Conservation (phyloP, 371 early-diverging fungal genomes). For the Nematocida displodere region DNA sequence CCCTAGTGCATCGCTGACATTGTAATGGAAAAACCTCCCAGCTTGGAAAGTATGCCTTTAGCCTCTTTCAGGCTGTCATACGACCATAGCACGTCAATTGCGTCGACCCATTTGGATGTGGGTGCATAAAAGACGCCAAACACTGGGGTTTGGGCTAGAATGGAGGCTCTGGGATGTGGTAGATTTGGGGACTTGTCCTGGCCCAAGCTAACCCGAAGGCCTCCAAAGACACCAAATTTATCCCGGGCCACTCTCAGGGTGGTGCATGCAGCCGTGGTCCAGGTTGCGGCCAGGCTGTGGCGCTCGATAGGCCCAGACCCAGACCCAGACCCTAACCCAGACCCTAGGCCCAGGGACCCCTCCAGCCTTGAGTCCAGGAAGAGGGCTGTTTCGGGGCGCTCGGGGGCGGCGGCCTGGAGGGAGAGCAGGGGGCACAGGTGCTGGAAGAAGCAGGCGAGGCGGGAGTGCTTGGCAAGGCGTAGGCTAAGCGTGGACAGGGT, state of each 20-base stretch:
- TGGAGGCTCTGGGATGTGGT: too few species aligned
- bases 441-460: background rate
- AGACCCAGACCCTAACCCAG: too few species aligned
- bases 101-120: background rate
- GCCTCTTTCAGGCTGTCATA: background rate
- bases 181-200: background rate
- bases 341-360: too few species aligned
- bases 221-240: background rate
- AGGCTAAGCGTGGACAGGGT: too few species aligned
- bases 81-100: background rate
- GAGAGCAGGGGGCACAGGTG: background rate
- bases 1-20: too few species aligned
- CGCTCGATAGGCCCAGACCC: too few species aligned
- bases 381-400: too few species aligned
- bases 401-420: background rate
- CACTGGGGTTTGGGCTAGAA: too few species aligned
- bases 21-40: background rate
- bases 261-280: background rate
- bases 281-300: too few species aligned
- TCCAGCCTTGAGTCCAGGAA: too few species aligned
- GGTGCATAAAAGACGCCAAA: constrained; percentile 6
- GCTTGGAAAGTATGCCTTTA: background rate
- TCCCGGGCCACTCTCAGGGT: background rate
- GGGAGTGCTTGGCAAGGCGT: too few species aligned
- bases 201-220: background rate